Conservation (phyloP, 352 stramenopile genomes). For the Globisporangium sylvaticum region DNA sequence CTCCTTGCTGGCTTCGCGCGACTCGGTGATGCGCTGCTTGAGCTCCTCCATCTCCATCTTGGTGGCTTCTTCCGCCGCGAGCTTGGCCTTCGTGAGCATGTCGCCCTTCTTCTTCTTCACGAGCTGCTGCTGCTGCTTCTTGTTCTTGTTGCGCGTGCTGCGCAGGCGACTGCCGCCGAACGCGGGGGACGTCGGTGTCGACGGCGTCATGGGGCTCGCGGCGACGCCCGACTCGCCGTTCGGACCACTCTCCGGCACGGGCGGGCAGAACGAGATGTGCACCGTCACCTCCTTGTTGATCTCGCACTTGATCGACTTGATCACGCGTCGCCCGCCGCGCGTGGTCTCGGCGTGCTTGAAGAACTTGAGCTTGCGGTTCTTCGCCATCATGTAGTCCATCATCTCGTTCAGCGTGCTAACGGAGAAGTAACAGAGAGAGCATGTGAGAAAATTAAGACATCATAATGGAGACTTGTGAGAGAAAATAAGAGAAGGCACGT, state of each 20-base stretch:
- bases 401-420: slow-evolving; percentile 77
- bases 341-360: slow-evolving; percentile 87
- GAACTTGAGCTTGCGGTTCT: slow-evolving; percentile 87
- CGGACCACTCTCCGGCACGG: slow-evolving; percentile 74
- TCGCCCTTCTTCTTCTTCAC: slow-evolving; percentile 87
- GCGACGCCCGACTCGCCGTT: slow-evolving; percentile 79
- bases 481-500: slow-evolving; percentile 11
- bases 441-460: background rate
- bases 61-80: slow-evolving; percentile 79
- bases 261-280: slow-evolving; percentile 74
- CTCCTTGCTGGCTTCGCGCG: slow-evolving; percentile 76
- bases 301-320: slow-evolving; percentile 83
- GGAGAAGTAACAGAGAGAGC: background rate
- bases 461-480: background rate
- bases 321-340: slow-evolving; percentile 77
- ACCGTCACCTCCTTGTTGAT: slow-evolving; percentile 87
- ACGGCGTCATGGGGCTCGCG: slow-evolving; percentile 84
- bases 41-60: slow-evolving; percentile 89
- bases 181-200: slow-evolving; percentile 75
- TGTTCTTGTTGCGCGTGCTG: slow-evolving; percentile 79
- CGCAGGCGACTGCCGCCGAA: slow-evolving; percentile 64
- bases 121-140: slow-evolving; percentile 79
- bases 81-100: slow-evolving; percentile 85
- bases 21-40: slow-evolving; percentile 72
- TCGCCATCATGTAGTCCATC: slow-evolving; percentile 89